Base-by-base conservation (phyloP, 148 eudicot species). In the Cornus controversa region DNA sequence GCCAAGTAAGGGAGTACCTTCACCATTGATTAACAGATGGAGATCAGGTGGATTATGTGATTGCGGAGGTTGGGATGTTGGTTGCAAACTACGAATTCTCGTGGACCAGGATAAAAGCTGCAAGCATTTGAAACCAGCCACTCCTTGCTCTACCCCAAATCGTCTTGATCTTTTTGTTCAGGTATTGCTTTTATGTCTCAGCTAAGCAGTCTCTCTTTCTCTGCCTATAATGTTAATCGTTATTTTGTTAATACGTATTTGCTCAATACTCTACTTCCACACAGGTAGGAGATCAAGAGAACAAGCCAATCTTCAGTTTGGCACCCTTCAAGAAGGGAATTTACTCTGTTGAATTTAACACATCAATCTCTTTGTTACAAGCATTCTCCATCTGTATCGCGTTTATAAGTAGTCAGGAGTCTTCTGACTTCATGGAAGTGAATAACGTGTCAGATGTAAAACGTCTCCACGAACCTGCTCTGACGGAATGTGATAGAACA, bases 51-150 rank as follows among this genome's bases (percentile, higher is more conserved):
- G 98, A 57, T 83, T 58, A n/a, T 95, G 98, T 73, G 98, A 93
- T 74, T 95, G 98, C 82, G 98, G 97, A 75, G 98, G 98, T 10
- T 95, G 98, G 98, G 98, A 95, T 72, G 77, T 90, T 66, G 98
- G 98, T 50, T 95, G 98, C 86, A 87, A 89, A 77, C 78, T 94
- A 22, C 80, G 77, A 50, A 76, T 94, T 72, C 92, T 94, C 40
- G 72, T 83, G 15, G 80, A 87, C 72, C 71, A 73, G 29, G 62
- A 70, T 23, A 84, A 80, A 77, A 80, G 64, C 53, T 27, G 63
- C 64, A 86, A 77, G 79, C 65, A 5, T 66, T 31, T 27, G 24
- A 68, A 42, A 60, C 67, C 63, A 45, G 70, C 83, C 5, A 63
- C 66, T 47, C 34, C 75, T 36, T 58, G 67, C 42, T 67, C 81